Base-by-base conservation (phyloP, 2,329 filamentous ascomycete genomes). In the Ilyonectria destructans region DNA sequence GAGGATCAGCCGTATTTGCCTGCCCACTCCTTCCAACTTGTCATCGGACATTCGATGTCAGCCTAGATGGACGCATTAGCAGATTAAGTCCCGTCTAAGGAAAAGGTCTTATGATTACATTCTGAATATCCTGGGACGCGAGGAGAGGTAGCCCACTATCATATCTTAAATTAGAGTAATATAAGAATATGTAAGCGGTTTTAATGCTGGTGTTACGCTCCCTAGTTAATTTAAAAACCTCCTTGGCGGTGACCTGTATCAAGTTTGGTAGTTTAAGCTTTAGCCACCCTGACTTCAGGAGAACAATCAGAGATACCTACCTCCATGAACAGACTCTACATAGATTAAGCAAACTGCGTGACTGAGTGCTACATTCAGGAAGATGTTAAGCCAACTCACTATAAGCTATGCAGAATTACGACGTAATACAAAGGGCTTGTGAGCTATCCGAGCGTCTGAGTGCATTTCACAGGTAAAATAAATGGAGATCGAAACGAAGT, bases 151-250 rank as follows among this genome's bases (percentile, higher is more conserved):
- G 84, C 84, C 0, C n/a, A n/a, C 86, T 85, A 67, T 85, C 85
- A 62, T 87, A 87, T 0, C 85, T 85, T 0, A 85, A 84, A 43
- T 85, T 78, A 0, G 81, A 83, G 13, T 79, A 80, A 67, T 87
- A 88, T 1, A 75, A 69, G 48, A 83, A 87, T 85, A 88, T 87
- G 65, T 82, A 73, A 4, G 80, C 80, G 0, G 83, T 76, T 68
- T 88, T 85, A 0, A 80, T 74, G 0, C 85, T 85, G 2, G 80
- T 79, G 2, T 85, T 84, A 2, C 71, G 72, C 46, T 86, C 84
- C 0, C 78, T 77, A 0, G 80, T 75, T 2, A 71, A 70, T 0
- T 74, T 74, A 8, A 85, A 78, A 79, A 87, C 80, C 45, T 85
- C 80, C 6, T 85, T 80, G 2, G 79, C 65, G 0, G 79, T 74